A percentile compares a stretch with the other conserved stretches of the same genome.
phyloP scores from a whole-genome alignment of 2,329 filamentous ascomycete genomes.

The Boeremia lycopersici region DNA sequence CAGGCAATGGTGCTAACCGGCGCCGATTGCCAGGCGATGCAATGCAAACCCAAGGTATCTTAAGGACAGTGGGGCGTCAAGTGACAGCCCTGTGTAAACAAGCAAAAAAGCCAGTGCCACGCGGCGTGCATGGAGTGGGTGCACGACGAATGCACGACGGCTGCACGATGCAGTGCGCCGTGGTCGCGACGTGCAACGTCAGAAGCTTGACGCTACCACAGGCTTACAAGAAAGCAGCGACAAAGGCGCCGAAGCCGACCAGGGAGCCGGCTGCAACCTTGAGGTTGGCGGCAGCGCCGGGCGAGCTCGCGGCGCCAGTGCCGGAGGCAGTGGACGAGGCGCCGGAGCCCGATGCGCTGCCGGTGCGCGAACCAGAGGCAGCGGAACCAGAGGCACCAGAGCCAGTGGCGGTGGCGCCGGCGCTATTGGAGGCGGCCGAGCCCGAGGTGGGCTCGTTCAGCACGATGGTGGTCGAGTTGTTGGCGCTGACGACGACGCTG shows the following conservation, averaged over 20 bases:
- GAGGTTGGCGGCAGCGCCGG: constrained; percentile 40
- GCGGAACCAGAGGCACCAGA: constrained; percentile 21
- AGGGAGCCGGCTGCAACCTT: constrained; percentile 38
- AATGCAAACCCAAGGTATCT: constrained; percentile 41
- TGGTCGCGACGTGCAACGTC: constrained; percentile 14
- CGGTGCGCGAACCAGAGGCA: constrained; percentile 21
- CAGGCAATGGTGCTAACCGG: constrained; percentile 27
- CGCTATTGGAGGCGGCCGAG: constrained; percentile 8
- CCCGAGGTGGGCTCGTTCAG: constrained; percentile 20
- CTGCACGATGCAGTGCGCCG: constrained; percentile 12
- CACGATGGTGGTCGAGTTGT: constrained; percentile 43
- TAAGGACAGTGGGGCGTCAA: constrained; percentile 33
- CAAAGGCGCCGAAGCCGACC: constrained; percentile 44
- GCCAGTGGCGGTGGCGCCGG: constrained; percentile 15
- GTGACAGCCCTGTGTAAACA: constrained; percentile 11
- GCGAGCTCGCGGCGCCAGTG: constrained; percentile 16
- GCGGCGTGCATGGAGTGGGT: constrained; percentile 20
- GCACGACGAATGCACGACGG: constrained; percentile 25
- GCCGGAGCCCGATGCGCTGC: constrained; percentile 14
- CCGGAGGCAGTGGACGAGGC: constrained; percentile 21
- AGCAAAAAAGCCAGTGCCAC: constrained; percentile 4
- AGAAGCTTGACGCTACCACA: constrained; percentile 10
- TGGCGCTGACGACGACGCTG: constrained; percentile 41
- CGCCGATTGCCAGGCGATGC: constrained; percentile 29
- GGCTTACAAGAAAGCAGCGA: constrained; percentile 47